Conservation (phyloP, 2,329 filamentous ascomycete genomes). For the Aureobasidium sp. region DNA sequence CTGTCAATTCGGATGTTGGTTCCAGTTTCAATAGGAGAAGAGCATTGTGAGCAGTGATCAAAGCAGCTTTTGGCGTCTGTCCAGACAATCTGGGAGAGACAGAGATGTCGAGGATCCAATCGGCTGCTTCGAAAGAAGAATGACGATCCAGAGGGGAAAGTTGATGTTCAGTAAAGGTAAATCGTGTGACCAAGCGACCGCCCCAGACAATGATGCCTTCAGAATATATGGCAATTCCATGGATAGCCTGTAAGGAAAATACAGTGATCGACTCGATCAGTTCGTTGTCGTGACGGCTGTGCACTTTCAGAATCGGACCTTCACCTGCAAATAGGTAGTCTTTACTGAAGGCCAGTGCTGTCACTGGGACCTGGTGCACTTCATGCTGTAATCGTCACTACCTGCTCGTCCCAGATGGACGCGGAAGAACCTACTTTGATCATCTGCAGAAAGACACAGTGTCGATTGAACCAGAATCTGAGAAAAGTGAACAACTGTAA, state of each 20-base stretch:
- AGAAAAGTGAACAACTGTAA: neutral
- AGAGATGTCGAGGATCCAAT: constrained; percentile 70
- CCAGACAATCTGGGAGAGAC: constrained; percentile 32
- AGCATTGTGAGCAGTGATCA: constrained; percentile 85
- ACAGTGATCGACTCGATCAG: constrained; percentile 36
- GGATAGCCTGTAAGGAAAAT: constrained; percentile 63
- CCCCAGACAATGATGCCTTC: constrained; percentile 59
- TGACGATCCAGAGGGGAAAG: neutral
- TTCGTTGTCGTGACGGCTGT: constrained; percentile 23
- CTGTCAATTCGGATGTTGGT: constrained; percentile 35
- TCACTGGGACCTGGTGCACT: constrained; percentile 34
- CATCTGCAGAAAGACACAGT: neutral
- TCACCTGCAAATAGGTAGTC: constrained; percentile 35
- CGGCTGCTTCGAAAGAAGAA: constrained; percentile 26
- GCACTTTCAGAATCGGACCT: constrained; percentile 35
- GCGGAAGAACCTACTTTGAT: neutral
- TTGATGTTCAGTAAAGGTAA: neutral
- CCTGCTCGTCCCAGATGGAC: neutral
- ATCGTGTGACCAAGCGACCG: constrained; percentile 43
- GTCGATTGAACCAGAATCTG: neutral
- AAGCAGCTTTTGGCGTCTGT: constrained; percentile 28
- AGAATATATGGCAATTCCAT: constrained; percentile 54
- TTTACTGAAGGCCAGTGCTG: constrained; percentile 33
- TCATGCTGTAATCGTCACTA: constrained; percentile 22
- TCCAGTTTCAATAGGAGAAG: constrained; percentile 39